Conservation (phyloP, 768 basidiomycete genomes). For the Amanita thiersii region DNA sequence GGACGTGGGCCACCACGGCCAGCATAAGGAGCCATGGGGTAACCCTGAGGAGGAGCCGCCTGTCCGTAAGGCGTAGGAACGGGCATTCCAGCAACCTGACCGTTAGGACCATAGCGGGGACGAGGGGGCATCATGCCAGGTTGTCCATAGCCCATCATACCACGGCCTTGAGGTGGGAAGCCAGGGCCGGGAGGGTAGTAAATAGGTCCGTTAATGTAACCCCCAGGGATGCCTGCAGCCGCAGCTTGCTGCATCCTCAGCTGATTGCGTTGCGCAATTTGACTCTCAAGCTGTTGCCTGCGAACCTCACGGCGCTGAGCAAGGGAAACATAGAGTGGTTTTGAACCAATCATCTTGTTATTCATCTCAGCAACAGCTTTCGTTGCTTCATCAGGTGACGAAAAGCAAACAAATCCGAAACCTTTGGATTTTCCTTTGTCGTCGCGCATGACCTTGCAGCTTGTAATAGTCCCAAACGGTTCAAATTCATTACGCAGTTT, state of each 20-base stretch:
- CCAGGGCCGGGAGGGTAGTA: conserved; percentile 80
- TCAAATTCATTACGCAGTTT: conserved; percentile 96
- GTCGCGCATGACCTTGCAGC: conserved; percentile 99
- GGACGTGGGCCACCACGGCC: conserved; percentile 53
- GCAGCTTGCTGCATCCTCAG: conserved; percentile 95
- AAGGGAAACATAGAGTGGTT: conserved; percentile 97
- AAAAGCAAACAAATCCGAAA: conserved; percentile 99
- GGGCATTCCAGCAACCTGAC: conserved; percentile 70
- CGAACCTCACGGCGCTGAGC: conserved; percentile 98
- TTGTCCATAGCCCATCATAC: conserved; percentile 75
- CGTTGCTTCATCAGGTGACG: conserved; percentile 95
- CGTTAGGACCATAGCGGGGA: conserved; percentile 73
- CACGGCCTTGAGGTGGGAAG: conserved; percentile 78
- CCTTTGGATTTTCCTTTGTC: conserved; percentile 91
- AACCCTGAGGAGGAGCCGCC: conserved; percentile 70
- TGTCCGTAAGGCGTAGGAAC: conserved; percentile 66
- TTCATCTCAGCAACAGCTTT: conserved; percentile 99
- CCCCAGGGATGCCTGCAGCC: conserved; percentile 74
- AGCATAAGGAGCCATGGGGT: conserved; percentile 63
- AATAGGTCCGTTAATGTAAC: conserved; percentile 80
- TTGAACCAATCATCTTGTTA: conserved; percentile 99
- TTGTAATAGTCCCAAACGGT: conserved; percentile 94
- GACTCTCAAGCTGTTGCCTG: conserved; percentile 96
- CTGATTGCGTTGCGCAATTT: conserved; percentile 97
- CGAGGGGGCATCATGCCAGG: conserved; percentile 86